Base-by-base conservation (phyloP, 169 alveolate species). In the Cryptosporidium ubiquitum region DNA sequence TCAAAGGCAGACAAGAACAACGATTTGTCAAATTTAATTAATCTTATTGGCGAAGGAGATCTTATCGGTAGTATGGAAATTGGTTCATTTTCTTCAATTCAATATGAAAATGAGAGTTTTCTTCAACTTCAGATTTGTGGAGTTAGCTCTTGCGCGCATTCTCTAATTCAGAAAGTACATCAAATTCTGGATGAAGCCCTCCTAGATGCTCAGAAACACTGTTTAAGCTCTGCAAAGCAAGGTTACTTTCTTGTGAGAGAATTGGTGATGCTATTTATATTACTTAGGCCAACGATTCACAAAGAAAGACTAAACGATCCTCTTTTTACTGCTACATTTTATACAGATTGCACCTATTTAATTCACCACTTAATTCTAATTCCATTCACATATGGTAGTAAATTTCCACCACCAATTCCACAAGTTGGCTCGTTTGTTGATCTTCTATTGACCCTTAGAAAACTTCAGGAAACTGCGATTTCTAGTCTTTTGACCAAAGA, bases 351-450 rank as follows among this genome's bases (percentile, higher is more conserved):
- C 40, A 42, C 74, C 3, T 79, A 79, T 64, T 44, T 79, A 42
- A 79, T 79, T 60, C 89, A 79, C 55, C 89, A 79, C n/a, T 33
- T 79, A 39, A 64, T 79, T 6, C 37, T 79, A 20, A 61, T 79
- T 20, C 89, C 89, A 14, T 79, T 79, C 68, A 79, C 89, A 16
- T 79, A 79, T 61, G 57, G 68, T 26, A 79, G 51, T 44, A 79
- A 79, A 40, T 64, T 79, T 44, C 74, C 89, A 23, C 73, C 89
- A 23, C 89, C 74, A 16, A n/a, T 60, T n/a, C 66, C 79, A 37
- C 74, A 79, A 60, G n/a, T 79, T 33, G 89, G 89, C 7, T 79
- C 89, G 9, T 79, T 79, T 61, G 89, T 79, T 40, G 89, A 79
- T 61, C 73, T 79, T 29, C 55, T 79, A 18, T 39, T 79, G 40